These are phyloP conservation scores for Botryotinia narcissicola DNA, from an alignment of 2,329 filamentous ascomycete species.

Conservation along the genomic window DNA sequence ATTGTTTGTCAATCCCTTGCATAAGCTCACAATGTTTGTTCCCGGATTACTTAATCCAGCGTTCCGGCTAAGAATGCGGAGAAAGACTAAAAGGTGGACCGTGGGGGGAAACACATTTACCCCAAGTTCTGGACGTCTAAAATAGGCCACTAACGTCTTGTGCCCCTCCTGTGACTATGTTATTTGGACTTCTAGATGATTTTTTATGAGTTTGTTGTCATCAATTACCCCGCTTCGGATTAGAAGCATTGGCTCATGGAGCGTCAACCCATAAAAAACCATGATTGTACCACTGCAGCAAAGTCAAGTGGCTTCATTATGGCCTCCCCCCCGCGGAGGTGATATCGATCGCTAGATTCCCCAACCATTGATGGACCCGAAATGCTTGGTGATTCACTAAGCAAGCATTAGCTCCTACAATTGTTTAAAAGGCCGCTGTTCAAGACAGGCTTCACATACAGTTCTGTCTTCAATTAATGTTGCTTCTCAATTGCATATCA, in stretches of 20 bases:
- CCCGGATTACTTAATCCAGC: neutral
- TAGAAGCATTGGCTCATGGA: neutral
- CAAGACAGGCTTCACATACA: neutral
- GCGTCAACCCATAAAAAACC: neutral
- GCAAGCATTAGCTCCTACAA: neutral
- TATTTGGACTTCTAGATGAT: neutral
- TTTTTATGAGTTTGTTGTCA: neutral
- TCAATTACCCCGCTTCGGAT: constrained; percentile 3
- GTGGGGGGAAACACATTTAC: neutral
- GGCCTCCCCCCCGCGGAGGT: neutral
- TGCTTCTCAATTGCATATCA: neutral
- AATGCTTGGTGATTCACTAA: neutral
- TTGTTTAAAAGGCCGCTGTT: neutral
- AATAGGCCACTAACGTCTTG: neutral
- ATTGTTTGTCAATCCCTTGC: neutral
- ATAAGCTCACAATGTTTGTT: neutral
- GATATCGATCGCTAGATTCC: neutral
- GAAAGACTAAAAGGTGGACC: neutral
- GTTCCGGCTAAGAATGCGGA: constrained; percentile 1
- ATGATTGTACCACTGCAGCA: neutral
- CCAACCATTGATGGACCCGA: neutral
- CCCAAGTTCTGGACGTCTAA: neutral
- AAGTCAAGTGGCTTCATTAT: neutral
- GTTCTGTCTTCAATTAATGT: neutral
- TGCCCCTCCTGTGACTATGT: neutral